phyloP scores from a whole-genome alignment of 257 asterid genomes.

The Nicotiana benthamiana region DNA sequence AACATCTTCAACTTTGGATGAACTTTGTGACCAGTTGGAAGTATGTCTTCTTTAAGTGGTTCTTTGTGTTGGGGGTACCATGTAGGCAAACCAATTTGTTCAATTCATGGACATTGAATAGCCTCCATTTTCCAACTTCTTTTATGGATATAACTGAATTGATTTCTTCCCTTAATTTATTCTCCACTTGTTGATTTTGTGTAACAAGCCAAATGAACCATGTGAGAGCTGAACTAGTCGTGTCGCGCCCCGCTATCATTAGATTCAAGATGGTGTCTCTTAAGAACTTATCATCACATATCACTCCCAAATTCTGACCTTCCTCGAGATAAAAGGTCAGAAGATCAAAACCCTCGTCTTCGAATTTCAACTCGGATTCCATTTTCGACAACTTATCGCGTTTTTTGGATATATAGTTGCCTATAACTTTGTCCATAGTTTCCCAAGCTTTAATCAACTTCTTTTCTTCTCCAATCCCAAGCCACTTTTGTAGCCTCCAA shows the following conservation, averaged over 20 bases:
- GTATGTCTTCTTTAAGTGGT: constrained; percentile 26
- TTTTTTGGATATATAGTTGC: constrained; percentile 37
- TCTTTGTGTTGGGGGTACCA: constrained; percentile 39
- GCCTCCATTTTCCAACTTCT: constrained; percentile 17
- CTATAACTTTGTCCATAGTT: constrained; percentile 35
- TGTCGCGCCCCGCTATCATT: constrained; percentile 66
- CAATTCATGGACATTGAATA: constrained; percentile 30
- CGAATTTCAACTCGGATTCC: background rate
- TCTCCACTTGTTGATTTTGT: constrained; percentile 37
- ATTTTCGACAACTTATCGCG: constrained; percentile 19
- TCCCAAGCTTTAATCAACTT: constrained; percentile 27
- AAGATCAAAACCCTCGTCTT: constrained; percentile 31
- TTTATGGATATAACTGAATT: constrained; percentile 5
- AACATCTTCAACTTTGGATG: constrained; percentile 23
- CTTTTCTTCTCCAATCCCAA: constrained; percentile 38
- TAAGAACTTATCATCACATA: constrained; percentile 26
- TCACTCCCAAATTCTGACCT: constrained; percentile 13
- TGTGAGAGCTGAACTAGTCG: constrained; percentile 55
- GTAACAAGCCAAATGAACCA: constrained; percentile 61
- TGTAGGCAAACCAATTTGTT: constrained; percentile 31
- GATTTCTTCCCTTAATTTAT: constrained; percentile 40
- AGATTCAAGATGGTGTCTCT: constrained; percentile 48
- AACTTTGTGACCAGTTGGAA: constrained; percentile 36
- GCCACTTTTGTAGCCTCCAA: constrained; percentile 36
- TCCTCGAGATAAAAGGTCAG: constrained; percentile 42